Conservation (phyloP, 345 rosid genomes). For the Brassica incana region DNA sequence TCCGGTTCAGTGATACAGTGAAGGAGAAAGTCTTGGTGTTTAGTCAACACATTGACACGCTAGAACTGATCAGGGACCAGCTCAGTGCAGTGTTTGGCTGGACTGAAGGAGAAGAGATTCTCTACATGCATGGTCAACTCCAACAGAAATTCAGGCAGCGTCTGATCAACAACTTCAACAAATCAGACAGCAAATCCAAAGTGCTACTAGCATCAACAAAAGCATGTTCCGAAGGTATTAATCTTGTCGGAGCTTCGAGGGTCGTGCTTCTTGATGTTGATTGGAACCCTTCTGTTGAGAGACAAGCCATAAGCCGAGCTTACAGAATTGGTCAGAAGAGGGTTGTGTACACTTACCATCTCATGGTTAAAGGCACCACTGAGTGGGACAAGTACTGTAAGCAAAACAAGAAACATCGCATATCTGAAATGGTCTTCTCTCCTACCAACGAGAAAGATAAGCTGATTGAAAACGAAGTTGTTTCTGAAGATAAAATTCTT, state of each 20-base stretch:
- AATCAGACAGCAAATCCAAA: constrained; percentile 49
- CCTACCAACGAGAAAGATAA: constrained; percentile 33
- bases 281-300: constrained; percentile 87
- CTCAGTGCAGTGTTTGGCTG: constrained; percentile 45
- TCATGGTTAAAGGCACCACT: constrained; percentile 51
- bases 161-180: constrained; percentile 55
- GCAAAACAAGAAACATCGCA: constrained; percentile 53
- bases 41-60: constrained; percentile 57
- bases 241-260: constrained; percentile 79
- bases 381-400: constrained; percentile 54
- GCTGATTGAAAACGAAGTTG: background rate
- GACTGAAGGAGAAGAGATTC: constrained; percentile 49
- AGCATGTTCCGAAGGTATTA: constrained; percentile 80
- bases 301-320: constrained; percentile 80
- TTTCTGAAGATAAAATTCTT: constrained; percentile 41
- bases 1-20: constrained; percentile 43
- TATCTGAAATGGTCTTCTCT: constrained; percentile 60
- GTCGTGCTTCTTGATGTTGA: constrained; percentile 74
- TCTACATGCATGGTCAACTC: constrained; percentile 52
- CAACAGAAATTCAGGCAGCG: constrained; percentile 48
- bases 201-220: constrained; percentile 72
- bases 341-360: constrained; percentile 65
- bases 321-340: constrained; percentile 71
- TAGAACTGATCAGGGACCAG: constrained; percentile 50
- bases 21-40: constrained; percentile 73